Percentiles rank a stretch among this genome's conserved stretches.
Evolutionary conservation across 1,139 yeast genomes (phyloP).

Genomic region (Debaryomyces udenii): DNA sequence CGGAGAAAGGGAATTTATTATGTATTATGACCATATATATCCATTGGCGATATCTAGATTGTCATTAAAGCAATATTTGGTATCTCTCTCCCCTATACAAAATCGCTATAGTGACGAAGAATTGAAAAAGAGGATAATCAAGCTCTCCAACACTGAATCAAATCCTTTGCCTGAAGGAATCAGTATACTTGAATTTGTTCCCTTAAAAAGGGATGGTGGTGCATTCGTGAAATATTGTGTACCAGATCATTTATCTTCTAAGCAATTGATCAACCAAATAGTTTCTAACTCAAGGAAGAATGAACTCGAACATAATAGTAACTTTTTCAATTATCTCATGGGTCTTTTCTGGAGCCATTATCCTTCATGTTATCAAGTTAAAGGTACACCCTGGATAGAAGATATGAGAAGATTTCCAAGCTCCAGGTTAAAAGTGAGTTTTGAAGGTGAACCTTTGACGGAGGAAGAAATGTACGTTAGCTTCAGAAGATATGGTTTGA

Average conservation of each 20-base stretch:
- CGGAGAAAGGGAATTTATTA: slow-evolving; percentile 34
- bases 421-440: slow-evolving; percentile 60
- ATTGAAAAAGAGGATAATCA: slow-evolving; percentile 25
- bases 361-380: slow-evolving; percentile 68
- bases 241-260: slow-evolving; percentile 52
- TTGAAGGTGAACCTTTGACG: slow-evolving; percentile 72
- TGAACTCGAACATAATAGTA: slow-evolving; percentile 28
- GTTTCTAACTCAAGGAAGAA: slow-evolving; percentile 49
- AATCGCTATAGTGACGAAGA: slow-evolving; percentile 16
- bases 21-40: slow-evolving; percentile 45
- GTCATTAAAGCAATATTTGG: slow-evolving; percentile 24
- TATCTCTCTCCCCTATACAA: slow-evolving; percentile 24
- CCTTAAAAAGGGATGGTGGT: slow-evolving; percentile 85
- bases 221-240: slow-evolving; percentile 80
- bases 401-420: slow-evolving; percentile 81
- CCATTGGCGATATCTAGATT: slow-evolving; percentile 30
- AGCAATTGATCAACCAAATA: slow-evolving; percentile 54
- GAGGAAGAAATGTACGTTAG: slow-evolving; percentile 85
- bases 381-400: slow-evolving; percentile 96
- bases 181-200: slow-evolving; percentile 52
- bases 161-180: slow-evolving; percentile 37
- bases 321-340: slow-evolving; percentile 29
- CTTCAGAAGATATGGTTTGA: slow-evolving; percentile 85
- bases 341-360: slow-evolving; percentile 22
- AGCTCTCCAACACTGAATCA: slow-evolving; percentile 22